Base-by-base conservation (phyloP, 208 protist species). In the Wallacemonas rigidus region DNA sequence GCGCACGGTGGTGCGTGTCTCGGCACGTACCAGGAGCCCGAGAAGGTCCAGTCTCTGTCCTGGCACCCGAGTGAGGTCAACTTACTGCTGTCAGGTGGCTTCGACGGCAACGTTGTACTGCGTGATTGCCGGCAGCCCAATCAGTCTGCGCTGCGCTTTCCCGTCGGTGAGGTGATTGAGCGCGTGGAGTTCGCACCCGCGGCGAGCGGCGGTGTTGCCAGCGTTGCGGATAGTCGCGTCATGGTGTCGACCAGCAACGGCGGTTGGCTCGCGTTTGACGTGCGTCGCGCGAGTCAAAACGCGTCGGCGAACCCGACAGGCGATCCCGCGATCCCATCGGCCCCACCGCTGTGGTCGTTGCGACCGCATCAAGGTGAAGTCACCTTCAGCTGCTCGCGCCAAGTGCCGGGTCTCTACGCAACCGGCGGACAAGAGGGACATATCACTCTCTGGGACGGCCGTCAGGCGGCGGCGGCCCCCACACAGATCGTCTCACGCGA, bases 21-120 rank as follows among this genome's bases (percentile, higher is more conserved):
- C 17, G 86, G 86, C 40, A 98, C 95, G 11, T 98, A 85, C 51
- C 81, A 88, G 44, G 97, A 99, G 75, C 76, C 61, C 14, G 91
- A 98, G 69, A 98, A 98, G 76, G 91, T 99, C 44, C 91, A 97
- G 75, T 90, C 88, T 8, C 71, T 98, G 40, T 69, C 87, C 62
- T 98, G 93, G 93, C 90, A 97, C 82, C 73, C 79, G n/a, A 69
- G 68, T 1, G 93, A 98, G 78, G 80, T 84, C 5, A 88, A 94
- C 71, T 69, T 94, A 43, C 77, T 98, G 11, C 82, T 98, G 53
- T 92, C 92, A 39, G 95, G 91, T 45, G 85, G 83, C 50, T 98
- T 97, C 76, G 95, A 98, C 74, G 62, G 76, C 11, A 81, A 44
- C 36, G 76, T 87, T 55, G 61, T 85, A 63, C 80, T 98, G 60